These are phyloP conservation scores for Nevesoporus exiguus DNA, from an alignment of 768 basidiomycete genomes.

Conservation along the genomic window DNA sequence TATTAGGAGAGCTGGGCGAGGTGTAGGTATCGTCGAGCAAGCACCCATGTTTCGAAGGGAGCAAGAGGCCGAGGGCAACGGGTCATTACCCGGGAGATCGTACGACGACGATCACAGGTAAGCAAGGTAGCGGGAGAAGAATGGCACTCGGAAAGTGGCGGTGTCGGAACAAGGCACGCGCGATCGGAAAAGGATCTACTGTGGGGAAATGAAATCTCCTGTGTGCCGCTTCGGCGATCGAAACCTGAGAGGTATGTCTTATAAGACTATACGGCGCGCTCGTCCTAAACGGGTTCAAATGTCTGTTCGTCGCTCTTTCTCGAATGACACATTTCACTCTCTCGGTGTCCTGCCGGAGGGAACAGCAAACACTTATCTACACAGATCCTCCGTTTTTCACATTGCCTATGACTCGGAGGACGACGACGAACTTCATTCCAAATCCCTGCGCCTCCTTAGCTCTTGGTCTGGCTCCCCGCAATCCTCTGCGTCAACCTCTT, in stretches of 20 bases:
- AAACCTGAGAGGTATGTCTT: slow-evolving; percentile 16
- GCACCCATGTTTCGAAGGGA: too few species aligned
- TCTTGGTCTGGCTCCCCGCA: slow-evolving; percentile 21
- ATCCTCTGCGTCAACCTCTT: neutral
- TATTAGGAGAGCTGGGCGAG: too few species aligned
- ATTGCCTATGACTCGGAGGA: slow-evolving; percentile 25
- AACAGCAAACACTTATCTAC: slow-evolving; percentile 1
- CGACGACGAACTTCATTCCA: slow-evolving; percentile 28
- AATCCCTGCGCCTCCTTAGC: slow-evolving; percentile 46
- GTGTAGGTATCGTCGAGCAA: too few species aligned
- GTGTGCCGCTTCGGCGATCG: slow-evolving; percentile 20
- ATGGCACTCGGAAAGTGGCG: too few species aligned
- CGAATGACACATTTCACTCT: slow-evolving; percentile 48
- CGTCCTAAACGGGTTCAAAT: too few species aligned
- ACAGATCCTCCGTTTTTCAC: slow-evolving; percentile 19
- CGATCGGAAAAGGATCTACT: slow-evolving; percentile 21
- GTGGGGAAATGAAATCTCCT: slow-evolving; percentile 18
- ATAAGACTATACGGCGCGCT: neutral
- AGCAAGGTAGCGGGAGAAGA: too few species aligned
- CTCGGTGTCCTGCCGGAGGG: slow-evolving; percentile 46
- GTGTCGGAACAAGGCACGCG: slow-evolving; percentile 20
- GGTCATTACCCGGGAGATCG: too few species aligned
- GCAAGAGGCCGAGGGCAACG: too few species aligned
- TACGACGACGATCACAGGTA: too few species aligned
- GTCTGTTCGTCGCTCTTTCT: slow-evolving; percentile 28